Conservation (phyloP, 352 stramenopile species). For the Phytopythium helicoides region DNA sequence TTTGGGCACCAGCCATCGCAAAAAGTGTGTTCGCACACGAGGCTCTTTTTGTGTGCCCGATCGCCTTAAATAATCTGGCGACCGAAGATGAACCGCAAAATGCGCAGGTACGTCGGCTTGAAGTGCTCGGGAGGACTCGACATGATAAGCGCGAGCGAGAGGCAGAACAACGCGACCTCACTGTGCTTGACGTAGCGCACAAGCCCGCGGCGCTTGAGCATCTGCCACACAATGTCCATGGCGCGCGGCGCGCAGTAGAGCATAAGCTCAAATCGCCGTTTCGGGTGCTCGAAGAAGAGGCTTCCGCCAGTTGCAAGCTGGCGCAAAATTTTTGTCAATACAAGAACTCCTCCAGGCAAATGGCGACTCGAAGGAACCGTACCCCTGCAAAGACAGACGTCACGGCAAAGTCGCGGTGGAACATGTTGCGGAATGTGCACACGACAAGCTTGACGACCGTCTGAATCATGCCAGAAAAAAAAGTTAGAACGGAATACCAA, state of each 20-base stretch:
- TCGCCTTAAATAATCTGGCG: constrained; percentile 62
- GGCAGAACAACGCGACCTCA: constrained; percentile 78
- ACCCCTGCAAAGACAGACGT: constrained; percentile 52
- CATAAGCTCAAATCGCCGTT: constrained; percentile 85
- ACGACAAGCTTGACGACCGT: constrained; percentile 72
- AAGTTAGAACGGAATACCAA: not conserved
- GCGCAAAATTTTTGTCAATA: no score
- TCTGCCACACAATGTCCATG: constrained; percentile 78
- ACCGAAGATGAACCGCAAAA: constrained; percentile 84
- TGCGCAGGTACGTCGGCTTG: constrained; percentile 81
- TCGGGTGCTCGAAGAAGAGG: constrained; percentile 79
- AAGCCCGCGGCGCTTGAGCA: constrained; percentile 63
- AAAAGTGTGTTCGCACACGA: no score
- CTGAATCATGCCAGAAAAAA: constrained; percentile 18
- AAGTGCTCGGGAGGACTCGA: constrained; percentile 75
- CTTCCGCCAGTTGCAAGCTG: constrained; percentile 57
- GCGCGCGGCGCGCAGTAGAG: constrained; percentile 75
- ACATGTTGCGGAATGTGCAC: constrained; percentile 68
- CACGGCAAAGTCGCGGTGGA: constrained; percentile 57
- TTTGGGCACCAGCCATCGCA: no score
- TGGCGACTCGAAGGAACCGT: no score
- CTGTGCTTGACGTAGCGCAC: constrained; percentile 75
- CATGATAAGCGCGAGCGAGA: constrained; percentile 86
- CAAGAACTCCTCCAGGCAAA: no score
- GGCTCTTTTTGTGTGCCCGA: no score